phyloP scores from a whole-genome alignment of 441 rosid species.

The Gossypium davidsonii region DNA sequence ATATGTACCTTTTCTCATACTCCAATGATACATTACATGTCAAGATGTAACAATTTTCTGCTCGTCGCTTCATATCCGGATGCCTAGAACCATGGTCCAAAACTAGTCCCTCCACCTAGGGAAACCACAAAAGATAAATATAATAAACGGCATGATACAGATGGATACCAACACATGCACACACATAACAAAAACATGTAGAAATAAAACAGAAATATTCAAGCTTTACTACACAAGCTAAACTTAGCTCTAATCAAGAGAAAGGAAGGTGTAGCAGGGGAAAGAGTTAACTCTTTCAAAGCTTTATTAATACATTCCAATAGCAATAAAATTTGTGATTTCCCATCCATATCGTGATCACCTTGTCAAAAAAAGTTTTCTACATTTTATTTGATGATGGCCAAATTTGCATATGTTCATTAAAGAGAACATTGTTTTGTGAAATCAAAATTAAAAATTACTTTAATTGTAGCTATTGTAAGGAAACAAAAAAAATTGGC shows the following conservation, averaged over 20 bases:
- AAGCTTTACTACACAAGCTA: neutral
- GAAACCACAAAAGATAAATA: neutral
- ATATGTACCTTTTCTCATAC: conserved; percentile 79
- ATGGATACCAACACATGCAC: neutral
- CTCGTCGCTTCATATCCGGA: conserved; percentile 97
- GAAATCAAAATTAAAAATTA: neutral
- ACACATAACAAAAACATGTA: neutral
- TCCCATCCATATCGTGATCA: neutral
- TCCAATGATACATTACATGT: conserved; percentile 96
- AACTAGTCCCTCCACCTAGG: conserved; percentile 91
- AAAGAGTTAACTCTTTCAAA: neutral
- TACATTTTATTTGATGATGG: neutral
- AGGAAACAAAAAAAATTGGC: neutral
- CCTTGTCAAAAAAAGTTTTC: neutral
- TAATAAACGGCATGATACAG: neutral
- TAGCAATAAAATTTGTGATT: neutral
- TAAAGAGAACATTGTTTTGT: neutral
- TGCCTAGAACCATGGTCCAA: conserved; percentile 98
- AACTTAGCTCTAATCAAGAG: neutral
- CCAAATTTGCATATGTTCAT: neutral
- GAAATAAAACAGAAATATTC: neutral
- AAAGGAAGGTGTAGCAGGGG: neutral
- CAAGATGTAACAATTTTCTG: conserved; percentile 85
- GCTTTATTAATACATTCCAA: neutral
- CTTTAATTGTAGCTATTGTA: neutral